Conservation (phyloP, 176 grass and related monocot species). For the Eremochloa ophiuroides region DNA sequence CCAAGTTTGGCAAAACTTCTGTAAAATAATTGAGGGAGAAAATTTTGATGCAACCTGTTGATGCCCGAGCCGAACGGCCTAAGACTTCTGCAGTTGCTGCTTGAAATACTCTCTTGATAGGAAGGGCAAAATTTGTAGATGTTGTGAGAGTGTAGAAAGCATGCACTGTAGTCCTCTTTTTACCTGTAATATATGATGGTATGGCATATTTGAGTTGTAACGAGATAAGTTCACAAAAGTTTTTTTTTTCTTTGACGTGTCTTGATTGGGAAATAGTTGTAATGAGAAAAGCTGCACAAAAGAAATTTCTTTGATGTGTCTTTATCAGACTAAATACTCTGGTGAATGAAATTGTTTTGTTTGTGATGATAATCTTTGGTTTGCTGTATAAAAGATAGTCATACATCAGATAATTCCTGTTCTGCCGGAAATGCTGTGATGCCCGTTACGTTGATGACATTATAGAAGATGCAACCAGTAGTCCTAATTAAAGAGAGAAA, state of each 20-base stretch:
- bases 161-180: not conserved
- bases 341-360: not conserved
- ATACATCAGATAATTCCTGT: not conserved
- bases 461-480: not conserved
- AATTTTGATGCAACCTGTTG: constrained; percentile 39
- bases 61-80: constrained; percentile 15
- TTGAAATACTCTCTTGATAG: constrained; percentile 15
- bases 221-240: not conserved
- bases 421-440: not conserved
- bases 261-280: constrained; percentile 10
- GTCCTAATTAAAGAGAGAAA: not conserved
- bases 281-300: not conserved
- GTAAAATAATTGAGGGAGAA: constrained; percentile 41
- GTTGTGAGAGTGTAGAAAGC: constrained; percentile 19
- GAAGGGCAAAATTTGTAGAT: constrained; percentile 10
- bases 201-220: constrained; percentile 38
- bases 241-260: not conserved
- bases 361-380: not conserved
- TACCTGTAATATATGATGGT: constrained; percentile 24
- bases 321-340: not conserved
- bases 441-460: not conserved
- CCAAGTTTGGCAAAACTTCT: constrained; percentile 33
- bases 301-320: not conserved
- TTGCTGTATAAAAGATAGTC: not conserved
- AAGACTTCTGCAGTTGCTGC: constrained; percentile 33